Conservation (phyloP, 495 filamentous ascomycete species). For the Cercophora scortea region DNA sequence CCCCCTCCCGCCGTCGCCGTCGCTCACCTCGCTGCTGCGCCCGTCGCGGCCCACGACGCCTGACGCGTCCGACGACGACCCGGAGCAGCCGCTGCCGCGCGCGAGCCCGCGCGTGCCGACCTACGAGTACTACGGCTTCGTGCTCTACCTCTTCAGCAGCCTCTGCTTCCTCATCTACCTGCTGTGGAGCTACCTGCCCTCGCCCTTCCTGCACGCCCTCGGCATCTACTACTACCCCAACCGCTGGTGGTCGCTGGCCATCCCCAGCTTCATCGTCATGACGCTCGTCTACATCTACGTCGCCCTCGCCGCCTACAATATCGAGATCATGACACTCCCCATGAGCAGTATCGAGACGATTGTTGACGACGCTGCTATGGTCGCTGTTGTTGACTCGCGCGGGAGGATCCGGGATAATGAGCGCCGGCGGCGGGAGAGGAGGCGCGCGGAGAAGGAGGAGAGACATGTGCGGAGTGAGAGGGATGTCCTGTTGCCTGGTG, state of each 20-base stretch:
- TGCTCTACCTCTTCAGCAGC: slow-evolving; percentile 78
- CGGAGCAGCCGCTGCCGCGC: slow-evolving; percentile 57
- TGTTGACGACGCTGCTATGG: slow-evolving; percentile 80
- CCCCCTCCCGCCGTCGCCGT: slow-evolving; percentile 87
- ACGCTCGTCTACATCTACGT: slow-evolving; percentile 86
- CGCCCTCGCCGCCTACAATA: slow-evolving; percentile 87
- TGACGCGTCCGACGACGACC: slow-evolving; percentile 77
- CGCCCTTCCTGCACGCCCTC: slow-evolving; percentile 82
- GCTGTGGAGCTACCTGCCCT: slow-evolving; percentile 89
- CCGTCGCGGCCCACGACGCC: slow-evolving; percentile 88
- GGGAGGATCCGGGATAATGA: slow-evolving; percentile 42
- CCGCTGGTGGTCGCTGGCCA: slow-evolving; percentile 92
- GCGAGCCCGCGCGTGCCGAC: slow-evolving; percentile 91
- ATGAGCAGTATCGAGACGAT: slow-evolving; percentile 79
- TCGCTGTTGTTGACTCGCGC: slow-evolving; percentile 72
- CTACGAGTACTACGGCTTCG: slow-evolving; percentile 99
- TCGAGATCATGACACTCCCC: slow-evolving; percentile 74
- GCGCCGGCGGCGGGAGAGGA: slow-evolving; percentile 42
- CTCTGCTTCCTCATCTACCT: slow-evolving; percentile 82
- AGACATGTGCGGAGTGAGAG: slow-evolving; percentile 19
- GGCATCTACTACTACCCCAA: slow-evolving; percentile 96
- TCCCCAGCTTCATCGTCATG: slow-evolving; percentile 87
- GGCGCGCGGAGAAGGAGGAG: slow-evolving; percentile 21
- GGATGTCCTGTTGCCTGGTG: slow-evolving; percentile 10
- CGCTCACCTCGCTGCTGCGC: slow-evolving; percentile 88